Percentiles rank a stretch among this genome's conserved stretches.
phyloP scores from a whole-genome alignment of 1,139 yeast species.

The Candida sp. region DNA sequence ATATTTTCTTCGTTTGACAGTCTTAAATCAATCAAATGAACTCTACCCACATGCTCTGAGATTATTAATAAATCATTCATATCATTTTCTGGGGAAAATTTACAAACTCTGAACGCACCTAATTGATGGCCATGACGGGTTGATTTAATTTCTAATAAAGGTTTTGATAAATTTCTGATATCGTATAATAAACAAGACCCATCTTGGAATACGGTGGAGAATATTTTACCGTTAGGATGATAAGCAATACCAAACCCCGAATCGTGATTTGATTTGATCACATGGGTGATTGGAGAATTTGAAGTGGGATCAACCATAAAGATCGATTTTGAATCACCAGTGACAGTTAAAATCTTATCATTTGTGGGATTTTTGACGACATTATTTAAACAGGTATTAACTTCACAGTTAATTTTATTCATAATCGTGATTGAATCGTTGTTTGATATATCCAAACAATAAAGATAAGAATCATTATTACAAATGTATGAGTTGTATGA shows the following conservation, averaged over 20 bases:
- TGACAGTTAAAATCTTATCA: slow-evolving; percentile 30
- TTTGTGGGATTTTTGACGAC: slow-evolving; percentile 29
- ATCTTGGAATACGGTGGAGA: slow-evolving; percentile 82
- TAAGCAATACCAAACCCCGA: slow-evolving; percentile 85
- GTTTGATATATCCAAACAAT: slow-evolving; percentile 54
- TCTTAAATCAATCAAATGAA: slow-evolving; percentile 78
- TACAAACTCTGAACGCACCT: slow-evolving; percentile 65
- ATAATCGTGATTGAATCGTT: slow-evolving; percentile 39
- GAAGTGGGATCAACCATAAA: slow-evolving; percentile 34
- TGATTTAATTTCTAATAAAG: slow-evolving; percentile 50
- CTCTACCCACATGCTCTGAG: slow-evolving; percentile 83
- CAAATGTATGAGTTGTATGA: slow-evolving; percentile 63
- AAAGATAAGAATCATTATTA: slow-evolving; percentile 75
- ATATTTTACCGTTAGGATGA: slow-evolving; percentile 65
- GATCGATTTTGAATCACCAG: slow-evolving; percentile 40
- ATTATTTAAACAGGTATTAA: slow-evolving; percentile 39
- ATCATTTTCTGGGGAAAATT: slow-evolving; percentile 58
- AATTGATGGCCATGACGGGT: slow-evolving; percentile 57
- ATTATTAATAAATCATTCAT: slow-evolving; percentile 73
- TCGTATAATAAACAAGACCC: slow-evolving; percentile 80
- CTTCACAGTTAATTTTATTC: slow-evolving; percentile 32
- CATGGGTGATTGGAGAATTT: slow-evolving; percentile 16
- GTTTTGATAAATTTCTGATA: slow-evolving; percentile 48
- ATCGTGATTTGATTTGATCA: slow-evolving; percentile 59
- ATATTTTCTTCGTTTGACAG: slow-evolving; percentile 46